These are phyloP conservation scores for Pulveroboletus frians DNA, from an alignment of 768 basidiomycete species.

Conservation along the genomic window DNA sequence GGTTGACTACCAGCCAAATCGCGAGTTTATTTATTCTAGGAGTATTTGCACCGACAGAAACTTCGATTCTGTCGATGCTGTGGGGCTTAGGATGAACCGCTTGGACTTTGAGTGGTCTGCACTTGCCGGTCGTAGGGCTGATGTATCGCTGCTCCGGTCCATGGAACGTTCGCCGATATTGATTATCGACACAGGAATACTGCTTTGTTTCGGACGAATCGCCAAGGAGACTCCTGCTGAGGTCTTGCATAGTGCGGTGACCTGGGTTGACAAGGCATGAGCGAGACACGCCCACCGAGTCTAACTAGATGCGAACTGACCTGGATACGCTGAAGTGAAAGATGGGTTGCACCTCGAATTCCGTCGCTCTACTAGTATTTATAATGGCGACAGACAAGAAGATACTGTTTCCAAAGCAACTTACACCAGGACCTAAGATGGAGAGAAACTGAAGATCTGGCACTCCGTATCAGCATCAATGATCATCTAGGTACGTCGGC, in stretches of 20 bases:
- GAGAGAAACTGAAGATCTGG: neutral
- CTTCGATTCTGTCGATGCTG: neutral
- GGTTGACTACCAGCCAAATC: conserved; percentile 12
- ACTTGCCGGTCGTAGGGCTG: conserved; percentile 18
- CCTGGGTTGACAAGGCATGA: neutral
- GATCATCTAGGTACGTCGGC: too few relatives aligned
- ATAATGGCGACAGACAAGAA: neutral
- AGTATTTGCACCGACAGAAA: neutral
- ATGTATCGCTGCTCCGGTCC: conserved; percentile 18
- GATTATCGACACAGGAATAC: conserved; percentile 12
- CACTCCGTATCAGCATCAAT: neutral
- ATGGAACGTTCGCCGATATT: conserved; percentile 14
- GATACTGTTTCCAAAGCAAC: too few relatives aligned
- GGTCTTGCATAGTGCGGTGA: neutral
- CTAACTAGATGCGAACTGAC: conserved; percentile 1
- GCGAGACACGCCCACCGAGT: neutral
- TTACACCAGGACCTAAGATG: too few relatives aligned
- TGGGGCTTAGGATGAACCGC: conserved; percentile 12
- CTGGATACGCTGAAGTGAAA: neutral
- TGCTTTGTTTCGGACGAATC: neutral
- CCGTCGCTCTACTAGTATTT: neutral
- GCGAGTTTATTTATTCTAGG: conserved; percentile 11
- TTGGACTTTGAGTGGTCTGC: conserved; percentile 22
- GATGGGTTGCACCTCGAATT: too few relatives aligned
- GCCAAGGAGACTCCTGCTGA: neutral